Evolutionary conservation across 176 grass and related monocot species (phyloP), one percentile per base, ranked within the genome.

Genomic region (Poa annua): DNA sequence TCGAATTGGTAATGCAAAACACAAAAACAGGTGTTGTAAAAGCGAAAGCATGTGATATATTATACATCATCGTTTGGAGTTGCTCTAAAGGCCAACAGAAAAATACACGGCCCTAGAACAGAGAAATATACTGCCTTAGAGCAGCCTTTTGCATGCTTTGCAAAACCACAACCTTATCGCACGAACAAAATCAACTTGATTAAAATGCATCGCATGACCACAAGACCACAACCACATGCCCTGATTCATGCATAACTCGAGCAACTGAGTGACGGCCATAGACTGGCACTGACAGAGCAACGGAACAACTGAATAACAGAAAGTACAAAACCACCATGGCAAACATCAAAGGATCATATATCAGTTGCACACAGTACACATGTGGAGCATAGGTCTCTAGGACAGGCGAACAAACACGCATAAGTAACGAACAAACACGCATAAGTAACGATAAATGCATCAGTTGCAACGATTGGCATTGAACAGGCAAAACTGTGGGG

Each of bases 401-500:
- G 56, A 67, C 59, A 81, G 66, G 17, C 48, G 14, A 4, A 56
- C 38, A 49, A 26, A 50, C 66, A 71, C 66, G n/a, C 35, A 29
- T n/a, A 80, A 53, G 45, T 32, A 17, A 51, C 36, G 21, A 74
- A 56, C 38, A 49, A 26, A 50, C 66, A 71, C 66, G n/a, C 35
- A 29, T n/a, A 80, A 53, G 45, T 32, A 17, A 51, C 36, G 21
- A 74, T 68, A 74, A 59, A 86, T 25, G 56, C 56, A 57, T 25
- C 71, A 29, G 6, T 39, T 51, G 17, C 14, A 76, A 53, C 32
- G 47, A 54, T 42, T 4, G 20, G 67, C 51, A 78, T 22, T 16
- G 33, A 71, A 8, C 75, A 29, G 33, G 33, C 80, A 86, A 87
- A 87, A 90, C 13, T 87, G 41, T 65, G 34, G 65, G 80, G 22